Conservation (phyloP, 2,329 filamentous ascomycete genomes). For the Aspergillus sp. region DNA sequence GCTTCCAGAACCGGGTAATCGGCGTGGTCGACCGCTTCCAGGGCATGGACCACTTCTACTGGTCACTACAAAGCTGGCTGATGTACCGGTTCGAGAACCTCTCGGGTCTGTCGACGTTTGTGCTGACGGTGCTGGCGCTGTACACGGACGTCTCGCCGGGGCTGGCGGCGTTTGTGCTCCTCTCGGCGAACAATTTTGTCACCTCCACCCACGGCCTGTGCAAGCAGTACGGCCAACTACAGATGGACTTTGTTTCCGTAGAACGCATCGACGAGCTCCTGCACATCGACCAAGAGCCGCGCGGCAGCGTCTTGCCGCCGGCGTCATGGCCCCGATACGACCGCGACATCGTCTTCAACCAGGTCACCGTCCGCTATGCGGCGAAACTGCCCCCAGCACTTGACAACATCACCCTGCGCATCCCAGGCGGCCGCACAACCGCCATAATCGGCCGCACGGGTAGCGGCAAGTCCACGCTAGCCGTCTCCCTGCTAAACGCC, state of each 20-base stretch:
- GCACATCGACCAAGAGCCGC: slow-evolving; percentile 65
- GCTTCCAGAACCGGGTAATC: slow-evolving; percentile 74
- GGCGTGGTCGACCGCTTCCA: slow-evolving; percentile 79
- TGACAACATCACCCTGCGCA: slow-evolving; percentile 58
- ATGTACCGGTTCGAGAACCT: slow-evolving; percentile 68
- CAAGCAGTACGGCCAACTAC: slow-evolving; percentile 70
- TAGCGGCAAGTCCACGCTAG: slow-evolving; percentile 74
- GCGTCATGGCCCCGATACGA: slow-evolving; percentile 66
- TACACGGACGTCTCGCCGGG: slow-evolving; percentile 68
- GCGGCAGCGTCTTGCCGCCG: slow-evolving; percentile 59
- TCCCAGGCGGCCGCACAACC: slow-evolving; percentile 69
- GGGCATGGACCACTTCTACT: slow-evolving; percentile 94
- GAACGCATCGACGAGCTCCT: slow-evolving; percentile 78
- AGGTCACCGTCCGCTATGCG: slow-evolving; percentile 72
- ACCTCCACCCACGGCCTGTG: slow-evolving; percentile 65
- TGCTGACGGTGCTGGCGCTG: slow-evolving; percentile 65
- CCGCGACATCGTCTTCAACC: slow-evolving; percentile 66
- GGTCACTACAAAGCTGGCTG: slow-evolving; percentile 79
- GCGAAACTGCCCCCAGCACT: slow-evolving; percentile 67
- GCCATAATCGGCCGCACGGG: slow-evolving; percentile 73
- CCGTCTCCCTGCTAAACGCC: slow-evolving; percentile 51
- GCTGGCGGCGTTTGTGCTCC: slow-evolving; percentile 73
- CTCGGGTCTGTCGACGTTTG: slow-evolving; percentile 64
- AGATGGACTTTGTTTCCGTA: slow-evolving; percentile 87
- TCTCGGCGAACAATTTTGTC: slow-evolving; percentile 59